Base-by-base conservation (phyloP, 2,329 filamentous ascomycete species). In the Diaporthe vaccinii region DNA sequence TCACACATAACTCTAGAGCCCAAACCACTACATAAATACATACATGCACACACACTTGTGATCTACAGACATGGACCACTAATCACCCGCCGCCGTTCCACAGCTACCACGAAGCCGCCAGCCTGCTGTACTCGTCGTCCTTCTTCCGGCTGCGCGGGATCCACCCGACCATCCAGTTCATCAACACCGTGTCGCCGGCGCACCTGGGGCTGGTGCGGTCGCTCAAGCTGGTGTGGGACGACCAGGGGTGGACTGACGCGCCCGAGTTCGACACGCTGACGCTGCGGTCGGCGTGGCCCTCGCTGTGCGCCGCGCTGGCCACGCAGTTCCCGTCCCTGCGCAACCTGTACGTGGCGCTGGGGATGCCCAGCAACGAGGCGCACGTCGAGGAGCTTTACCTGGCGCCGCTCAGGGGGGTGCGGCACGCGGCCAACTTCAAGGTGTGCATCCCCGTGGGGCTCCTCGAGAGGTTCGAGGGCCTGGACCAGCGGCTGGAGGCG, bases 111-210 rank as follows among this genome's bases (percentile, higher is more conserved):
- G 75, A 76, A 34, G 69, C 75, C 55, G 59, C 73, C 44, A 41
- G 58, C 31, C 51, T 75, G 51, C 73, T 76, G 46, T 76, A 76
- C 73, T 61, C 73, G 53, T 68, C 62, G 34, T 69, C 75, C 46
- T 76, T 76, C 73, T 76, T 76, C 75, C 75, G 75, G 61, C 73
- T 76, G 53, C 75, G 75, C 75, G 75, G 75, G n/a, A 76, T 76
- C 55, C 44, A 65, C 61, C n/a, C 68, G 14, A 76, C 73, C 0
- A 72, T 73, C 73, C 68, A 70, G 31, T 76, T 76, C 73, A 75
- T 76, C 73, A 75, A 73, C 68, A 53, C 58, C 61, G 73, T 72
- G 15, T 57, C 73, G 15, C 73, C 57, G 25, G 44, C 58, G 8
- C 73, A 73, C 73, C 75, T 76, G 31, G 75, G 41, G 10, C 75